Base-by-base conservation (phyloP, 805 yeast genomes). In the Candida pini region DNA sequence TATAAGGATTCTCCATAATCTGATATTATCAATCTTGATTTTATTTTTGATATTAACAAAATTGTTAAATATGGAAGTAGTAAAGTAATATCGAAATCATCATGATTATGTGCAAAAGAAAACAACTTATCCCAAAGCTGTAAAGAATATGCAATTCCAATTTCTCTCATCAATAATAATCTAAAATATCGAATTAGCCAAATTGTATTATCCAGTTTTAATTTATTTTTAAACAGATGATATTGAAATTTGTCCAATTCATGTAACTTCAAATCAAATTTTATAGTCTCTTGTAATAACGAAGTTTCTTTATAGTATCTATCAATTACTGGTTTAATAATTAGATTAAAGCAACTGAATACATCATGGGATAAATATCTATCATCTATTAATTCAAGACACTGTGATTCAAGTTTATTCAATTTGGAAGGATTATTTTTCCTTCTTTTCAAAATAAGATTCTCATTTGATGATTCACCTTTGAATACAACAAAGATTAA, bases 101-200 rank as follows among this genome's bases (percentile, higher is more conserved):
- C 18, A 9, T 32, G 25, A 18, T 45, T 28, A 30, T 47, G 47
- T 9, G 51, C 54, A 36, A 56, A 58, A 4, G 55, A 41, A 10
- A 70, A 62, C 16, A 74, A 43, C 37, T 68, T 68, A 47, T 74
- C 79, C 79, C 79, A 74, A 15, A 70, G 47, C 18, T 55, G 45
- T 16, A 65, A 53, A 0, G 66, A 52, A 14, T 53, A 46, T 3
- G 35, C 37, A 7, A 62, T 36, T 2, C 74, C 76, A 19, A 74
- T 48, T 42, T 74, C 80, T 33, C 80, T 52, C 6, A 66, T 54
- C 13, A 72, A 53, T 4, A 73, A 40, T 23, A 74, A 53, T 18
- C 78, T 51, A 19, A 69, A 62, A 51, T 68, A 74, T 28, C 80
- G 48, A n/a, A 74, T 68, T 18, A 72, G 58, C 79, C 79, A 74